These are phyloP conservation scores for Cichorium intybus DNA, from an alignment of 140 eudicot species.

Conservation along the genomic window DNA sequence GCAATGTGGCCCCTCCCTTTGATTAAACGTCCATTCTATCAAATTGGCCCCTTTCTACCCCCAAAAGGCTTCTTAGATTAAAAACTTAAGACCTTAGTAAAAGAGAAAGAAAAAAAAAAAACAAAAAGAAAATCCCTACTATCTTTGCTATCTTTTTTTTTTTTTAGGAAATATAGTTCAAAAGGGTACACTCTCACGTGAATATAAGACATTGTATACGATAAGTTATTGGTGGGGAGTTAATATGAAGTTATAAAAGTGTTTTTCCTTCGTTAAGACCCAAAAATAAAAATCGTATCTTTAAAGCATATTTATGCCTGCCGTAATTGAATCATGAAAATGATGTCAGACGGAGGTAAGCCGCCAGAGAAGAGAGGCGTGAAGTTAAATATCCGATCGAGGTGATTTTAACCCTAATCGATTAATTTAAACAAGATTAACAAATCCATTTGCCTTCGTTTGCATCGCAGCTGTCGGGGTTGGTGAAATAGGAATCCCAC, in stretches of 20 bases:
- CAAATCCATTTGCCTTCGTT: conserved; percentile 16
- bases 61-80: conserved; percentile 9
- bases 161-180: conserved; percentile 1
- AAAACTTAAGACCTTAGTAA: too few relatives aligned
- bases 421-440: conserved; percentile 17
- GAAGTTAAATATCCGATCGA: neutral
- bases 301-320: neutral
- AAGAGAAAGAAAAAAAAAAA: too few relatives aligned
- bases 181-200: neutral
- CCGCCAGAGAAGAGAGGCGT: neutral
- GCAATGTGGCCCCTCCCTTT: neutral
- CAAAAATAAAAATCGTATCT: neutral
- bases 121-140: neutral
- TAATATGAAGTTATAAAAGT: neutral
- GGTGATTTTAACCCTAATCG: conserved; percentile 3
- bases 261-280: neutral
- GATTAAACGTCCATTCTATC: conserved; percentile 15
- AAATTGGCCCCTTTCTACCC: conserved; percentile 12
- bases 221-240: neutral
- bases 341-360: neutral
- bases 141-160: neutral
- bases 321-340: neutral
- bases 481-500: conserved; percentile 34
- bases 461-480: conserved; percentile 32
- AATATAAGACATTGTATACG: neutral